phyloP scores from a whole-genome alignment of 2,329 filamentous ascomycete genomes.

The Camptophora hylomeconis region DNA sequence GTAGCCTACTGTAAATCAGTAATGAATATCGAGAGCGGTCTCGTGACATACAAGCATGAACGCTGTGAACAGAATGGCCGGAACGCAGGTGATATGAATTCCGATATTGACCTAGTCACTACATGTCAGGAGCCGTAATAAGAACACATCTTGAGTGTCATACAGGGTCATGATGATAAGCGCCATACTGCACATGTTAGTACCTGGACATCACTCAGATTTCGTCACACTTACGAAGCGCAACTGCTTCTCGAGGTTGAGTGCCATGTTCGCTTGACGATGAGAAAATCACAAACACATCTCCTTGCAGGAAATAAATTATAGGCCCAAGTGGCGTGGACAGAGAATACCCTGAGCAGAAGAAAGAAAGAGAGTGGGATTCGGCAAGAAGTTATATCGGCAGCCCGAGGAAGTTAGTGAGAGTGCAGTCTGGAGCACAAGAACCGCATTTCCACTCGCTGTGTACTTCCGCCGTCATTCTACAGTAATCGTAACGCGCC shows the following conservation, averaged over 20 bases:
- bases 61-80: conserved; percentile 44
- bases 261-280: too few species aligned
- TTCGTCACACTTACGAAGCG: conserved; percentile 42
- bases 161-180: conserved; percentile 54
- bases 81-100: conserved; percentile 53
- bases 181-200: conserved; percentile 42
- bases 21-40: not conserved
- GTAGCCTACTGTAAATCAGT: conserved; percentile 33
- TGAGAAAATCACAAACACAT: too few species aligned
- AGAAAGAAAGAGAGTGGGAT: too few species aligned
- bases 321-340: too few species aligned
- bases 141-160: conserved; percentile 10
- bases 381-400: too few species aligned
- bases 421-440: too few species aligned
- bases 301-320: too few species aligned
- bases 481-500: too few species aligned
- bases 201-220: conserved; percentile 11
- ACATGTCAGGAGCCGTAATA: conserved; percentile 7
- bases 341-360: too few species aligned
- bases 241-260: conserved; percentile 55
- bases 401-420: too few species aligned
- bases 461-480: too few species aligned
- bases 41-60: conserved; percentile 41
- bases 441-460: too few species aligned
- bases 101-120: conserved; percentile 44